Percentiles rank a stretch among this genome's conserved stretches.
Conservation (phyloP, 805 yeast species). For the Wickerhamiella siamensis region DNA sequence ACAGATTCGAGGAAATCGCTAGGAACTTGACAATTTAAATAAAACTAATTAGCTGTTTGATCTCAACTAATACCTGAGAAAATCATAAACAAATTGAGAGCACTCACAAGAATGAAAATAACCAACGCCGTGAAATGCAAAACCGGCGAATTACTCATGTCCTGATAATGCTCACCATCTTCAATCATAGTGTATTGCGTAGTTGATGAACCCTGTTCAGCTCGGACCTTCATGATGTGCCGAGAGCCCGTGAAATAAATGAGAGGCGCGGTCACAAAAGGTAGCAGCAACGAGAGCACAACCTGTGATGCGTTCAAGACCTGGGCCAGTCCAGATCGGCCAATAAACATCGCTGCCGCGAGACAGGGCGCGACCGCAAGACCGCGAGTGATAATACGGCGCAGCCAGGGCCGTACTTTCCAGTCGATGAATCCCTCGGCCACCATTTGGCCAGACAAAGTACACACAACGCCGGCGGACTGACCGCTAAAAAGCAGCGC, state of each 20-base stretch:
- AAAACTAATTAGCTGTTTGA: background rate
- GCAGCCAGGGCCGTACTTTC: slow-evolving; percentile 67
- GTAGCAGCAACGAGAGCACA: slow-evolving; percentile 62
- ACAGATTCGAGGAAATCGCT: background rate
- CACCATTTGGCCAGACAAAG: slow-evolving; percentile 87
- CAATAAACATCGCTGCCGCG: slow-evolving; percentile 53
- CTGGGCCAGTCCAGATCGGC: slow-evolving; percentile 61
- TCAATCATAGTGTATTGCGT: slow-evolving; percentile 23
- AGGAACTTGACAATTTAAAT: background rate
- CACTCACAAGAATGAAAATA: slow-evolving; percentile 59
- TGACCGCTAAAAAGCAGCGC: slow-evolving; percentile 88
- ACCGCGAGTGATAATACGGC: slow-evolving; percentile 67
- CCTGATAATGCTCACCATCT: slow-evolving; percentile 30
- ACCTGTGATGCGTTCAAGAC: slow-evolving; percentile 76
- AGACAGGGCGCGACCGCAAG: slow-evolving; percentile 78
- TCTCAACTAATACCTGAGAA: slow-evolving; percentile 19
- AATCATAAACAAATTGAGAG: slow-evolving; percentile 58
- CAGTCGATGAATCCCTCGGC: slow-evolving; percentile 78
- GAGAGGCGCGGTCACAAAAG: slow-evolving; percentile 79
- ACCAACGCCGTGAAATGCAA: slow-evolving; percentile 40
- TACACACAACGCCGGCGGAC: slow-evolving; percentile 88
- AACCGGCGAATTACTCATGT: slow-evolving; percentile 53
- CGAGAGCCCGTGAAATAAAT: slow-evolving; percentile 65
- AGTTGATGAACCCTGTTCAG: slow-evolving; percentile 22
- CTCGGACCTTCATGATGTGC: slow-evolving; percentile 41